A percentile compares a stretch with the other conserved stretches of the same genome.
These are phyloP conservation scores for Inonotus hispidus DNA, from an alignment of 1,284 basidiomycete genomes.

Conservation along the genomic window DNA sequence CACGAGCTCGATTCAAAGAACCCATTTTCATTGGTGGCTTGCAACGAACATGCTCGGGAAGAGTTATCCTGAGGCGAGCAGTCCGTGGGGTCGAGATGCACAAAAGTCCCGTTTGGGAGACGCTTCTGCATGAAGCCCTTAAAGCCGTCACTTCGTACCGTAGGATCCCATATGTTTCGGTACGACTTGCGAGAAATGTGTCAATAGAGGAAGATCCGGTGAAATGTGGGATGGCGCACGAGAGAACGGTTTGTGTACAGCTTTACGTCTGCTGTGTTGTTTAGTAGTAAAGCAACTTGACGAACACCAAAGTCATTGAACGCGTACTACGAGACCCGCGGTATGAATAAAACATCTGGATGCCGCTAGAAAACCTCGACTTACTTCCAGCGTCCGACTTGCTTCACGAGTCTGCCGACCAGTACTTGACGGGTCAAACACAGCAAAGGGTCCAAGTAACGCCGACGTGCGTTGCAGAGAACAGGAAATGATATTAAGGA, in stretches of 20 bases:
- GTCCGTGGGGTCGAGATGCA: constrained; percentile 30
- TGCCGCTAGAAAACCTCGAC: not conserved
- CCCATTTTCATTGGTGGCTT: constrained; percentile 44
- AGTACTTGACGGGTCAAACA: too few species aligned
- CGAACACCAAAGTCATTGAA: constrained; percentile 40
- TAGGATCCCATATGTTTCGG: constrained; percentile 39
- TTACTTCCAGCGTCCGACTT: too few species aligned
- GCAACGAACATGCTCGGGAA: constrained; percentile 47
- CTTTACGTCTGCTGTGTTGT: constrained; percentile 32
- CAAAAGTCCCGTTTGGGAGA: constrained; percentile 43
- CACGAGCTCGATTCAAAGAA: constrained; percentile 68
- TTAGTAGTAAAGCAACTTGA: constrained; percentile 35
- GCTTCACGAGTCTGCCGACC: too few species aligned
- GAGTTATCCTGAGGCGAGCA: constrained; percentile 43
- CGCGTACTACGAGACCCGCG: constrained; percentile 31
- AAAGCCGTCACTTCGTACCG: constrained; percentile 35
- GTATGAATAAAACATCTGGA: not conserved
- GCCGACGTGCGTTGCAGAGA: too few species aligned
- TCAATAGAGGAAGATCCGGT: not conserved
- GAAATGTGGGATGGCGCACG: constrained; percentile 22
- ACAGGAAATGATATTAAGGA: too few species aligned
- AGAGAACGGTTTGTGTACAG: constrained; percentile 35
- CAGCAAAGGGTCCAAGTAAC: too few species aligned
- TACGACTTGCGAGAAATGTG: constrained; percentile 42
- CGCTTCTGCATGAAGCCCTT: constrained; percentile 57